These are phyloP conservation scores for Vitis rotundifolia DNA, from an alignment of 164 flowering plant genomes.

Conservation along the genomic window DNA sequence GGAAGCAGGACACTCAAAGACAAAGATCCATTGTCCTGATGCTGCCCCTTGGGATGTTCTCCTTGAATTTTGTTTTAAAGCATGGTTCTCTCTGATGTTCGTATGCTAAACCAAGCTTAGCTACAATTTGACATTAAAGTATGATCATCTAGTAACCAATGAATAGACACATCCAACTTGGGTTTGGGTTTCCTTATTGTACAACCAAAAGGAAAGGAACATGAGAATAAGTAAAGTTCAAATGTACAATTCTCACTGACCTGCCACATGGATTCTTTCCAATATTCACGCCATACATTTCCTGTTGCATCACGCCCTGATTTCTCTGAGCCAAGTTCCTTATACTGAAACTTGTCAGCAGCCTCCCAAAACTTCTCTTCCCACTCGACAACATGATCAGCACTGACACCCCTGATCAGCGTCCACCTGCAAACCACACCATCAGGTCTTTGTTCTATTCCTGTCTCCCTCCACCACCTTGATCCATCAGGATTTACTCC, in stretches of 20 bases:
- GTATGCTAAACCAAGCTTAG: too few species aligned
- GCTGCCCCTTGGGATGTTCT: too few species aligned
- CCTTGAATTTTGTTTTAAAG: too few species aligned
- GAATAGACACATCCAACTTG: too few species aligned
- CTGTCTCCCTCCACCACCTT: slow-evolving; percentile 94
- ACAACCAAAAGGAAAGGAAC: background rate
- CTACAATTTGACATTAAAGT: too few species aligned
- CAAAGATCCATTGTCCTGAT: too few species aligned
- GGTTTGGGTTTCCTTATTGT: too few species aligned
- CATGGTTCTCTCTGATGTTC: too few species aligned
- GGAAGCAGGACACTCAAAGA: too few species aligned
- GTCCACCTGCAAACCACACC: slow-evolving; percentile 97
- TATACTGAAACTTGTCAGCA: slow-evolving; percentile 69
- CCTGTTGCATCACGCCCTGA: slow-evolving; percentile 91
- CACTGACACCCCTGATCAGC: slow-evolving; percentile 80
- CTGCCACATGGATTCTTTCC: slow-evolving; percentile 95
- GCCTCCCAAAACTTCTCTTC: slow-evolving; percentile 98
- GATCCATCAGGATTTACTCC: slow-evolving; percentile 78
- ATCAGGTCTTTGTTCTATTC: slow-evolving; percentile 74
- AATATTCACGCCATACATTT: slow-evolving; percentile 91
- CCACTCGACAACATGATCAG: slow-evolving; percentile 78
- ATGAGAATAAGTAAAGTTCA: slow-evolving; percentile 2
- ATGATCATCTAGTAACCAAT: too few species aligned
- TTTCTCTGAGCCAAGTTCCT: slow-evolving; percentile 98
- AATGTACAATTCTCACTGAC: slow-evolving; percentile 31